Evolutionary conservation across 2,329 filamentous ascomycete genomes (phyloP).

Genomic region (Penicillium sp.): DNA sequence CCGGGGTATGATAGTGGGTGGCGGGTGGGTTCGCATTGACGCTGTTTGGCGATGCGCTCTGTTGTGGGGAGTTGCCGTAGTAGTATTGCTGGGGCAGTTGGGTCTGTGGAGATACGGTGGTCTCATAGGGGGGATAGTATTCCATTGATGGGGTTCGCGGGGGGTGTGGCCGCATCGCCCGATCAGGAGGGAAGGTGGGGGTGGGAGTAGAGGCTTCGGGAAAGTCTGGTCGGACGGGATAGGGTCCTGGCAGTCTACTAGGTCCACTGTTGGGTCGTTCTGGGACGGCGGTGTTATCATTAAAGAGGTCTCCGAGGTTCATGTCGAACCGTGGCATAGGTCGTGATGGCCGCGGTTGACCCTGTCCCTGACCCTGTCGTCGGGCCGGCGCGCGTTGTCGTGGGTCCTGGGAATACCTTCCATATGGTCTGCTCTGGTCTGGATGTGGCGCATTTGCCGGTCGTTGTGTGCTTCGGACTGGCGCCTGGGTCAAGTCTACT

Average conservation of each 20-base stretch:
- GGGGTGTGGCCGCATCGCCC: no score
- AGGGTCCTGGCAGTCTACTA: conserved; percentile 24
- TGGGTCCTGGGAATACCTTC: no score
- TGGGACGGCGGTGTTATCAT: conserved; percentile 35
- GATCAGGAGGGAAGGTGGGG: conserved; percentile 19
- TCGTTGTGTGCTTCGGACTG: no score
- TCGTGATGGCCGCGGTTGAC: conserved; percentile 34
- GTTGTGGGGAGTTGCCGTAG: conserved; percentile 28
- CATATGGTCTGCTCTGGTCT: conserved; percentile 15
- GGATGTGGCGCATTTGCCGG: conserved; percentile 16
- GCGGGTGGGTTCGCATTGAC: no score
- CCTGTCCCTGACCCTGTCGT: conserved; percentile 27
- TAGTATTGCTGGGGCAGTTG: no score
- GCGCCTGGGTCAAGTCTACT: conserved; percentile 26
- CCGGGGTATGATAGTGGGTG: no score
- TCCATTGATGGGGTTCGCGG: no score
- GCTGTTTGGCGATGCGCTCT: no score
- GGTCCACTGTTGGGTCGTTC: conserved; percentile 24
- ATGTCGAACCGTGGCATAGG: conserved; percentile 53
- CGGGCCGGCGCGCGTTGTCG: conserved; percentile 18
- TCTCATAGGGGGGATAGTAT: conserved; percentile 30
- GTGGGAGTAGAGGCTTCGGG: conserved; percentile 21
- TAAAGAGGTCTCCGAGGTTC: conserved; percentile 47
- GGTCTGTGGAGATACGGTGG: no score
- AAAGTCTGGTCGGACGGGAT: no score